Percentiles rank a stretch among this genome's conserved stretches.
phyloP scores from a whole-genome alignment of 352 stramenopile genomes.

The Chrysophaeum taylorii region DNA sequence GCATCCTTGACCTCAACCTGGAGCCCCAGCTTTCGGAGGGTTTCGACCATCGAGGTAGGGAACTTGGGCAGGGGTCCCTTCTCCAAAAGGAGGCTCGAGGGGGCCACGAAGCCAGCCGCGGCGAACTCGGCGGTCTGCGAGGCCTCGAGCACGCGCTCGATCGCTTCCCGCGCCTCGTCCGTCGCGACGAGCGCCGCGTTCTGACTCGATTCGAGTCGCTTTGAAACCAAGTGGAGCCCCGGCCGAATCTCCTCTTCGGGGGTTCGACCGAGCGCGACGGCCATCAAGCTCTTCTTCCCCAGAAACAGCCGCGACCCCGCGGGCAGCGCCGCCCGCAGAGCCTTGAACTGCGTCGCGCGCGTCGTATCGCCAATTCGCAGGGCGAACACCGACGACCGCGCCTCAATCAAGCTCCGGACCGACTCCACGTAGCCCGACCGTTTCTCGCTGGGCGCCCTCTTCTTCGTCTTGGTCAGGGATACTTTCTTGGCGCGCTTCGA shows the following conservation, averaged over 20 bases:
- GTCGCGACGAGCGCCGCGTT: neutral
- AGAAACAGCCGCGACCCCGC: neutral
- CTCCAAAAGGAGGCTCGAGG: neutral
- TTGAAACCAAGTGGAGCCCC: neutral
- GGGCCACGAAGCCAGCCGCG: neutral
- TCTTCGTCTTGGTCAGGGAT: neutral
- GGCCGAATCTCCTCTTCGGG: neutral
- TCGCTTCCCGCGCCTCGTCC: neutral
- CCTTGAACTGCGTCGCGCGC: conserved; percentile 8
- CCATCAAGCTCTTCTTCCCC: neutral
- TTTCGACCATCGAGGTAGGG: neutral
- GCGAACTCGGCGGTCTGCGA: neutral
- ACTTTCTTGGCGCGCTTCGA: conserved; percentile 5
- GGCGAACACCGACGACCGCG: neutral
- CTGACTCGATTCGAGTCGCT: neutral
- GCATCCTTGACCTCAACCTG: neutral
- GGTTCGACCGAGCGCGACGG: neutral
- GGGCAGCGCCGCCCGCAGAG: neutral
- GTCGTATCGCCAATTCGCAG: neutral
- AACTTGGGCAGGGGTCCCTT: neutral
- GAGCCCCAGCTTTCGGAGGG: neutral
- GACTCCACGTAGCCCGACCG: neutral
- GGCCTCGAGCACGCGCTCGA: neutral
- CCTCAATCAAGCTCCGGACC: neutral
- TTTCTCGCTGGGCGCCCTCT: neutral